These are phyloP conservation scores for Aspergillus floridensis DNA, from an alignment of 2,329 filamentous ascomycete genomes.

Conservation along the genomic window DNA sequence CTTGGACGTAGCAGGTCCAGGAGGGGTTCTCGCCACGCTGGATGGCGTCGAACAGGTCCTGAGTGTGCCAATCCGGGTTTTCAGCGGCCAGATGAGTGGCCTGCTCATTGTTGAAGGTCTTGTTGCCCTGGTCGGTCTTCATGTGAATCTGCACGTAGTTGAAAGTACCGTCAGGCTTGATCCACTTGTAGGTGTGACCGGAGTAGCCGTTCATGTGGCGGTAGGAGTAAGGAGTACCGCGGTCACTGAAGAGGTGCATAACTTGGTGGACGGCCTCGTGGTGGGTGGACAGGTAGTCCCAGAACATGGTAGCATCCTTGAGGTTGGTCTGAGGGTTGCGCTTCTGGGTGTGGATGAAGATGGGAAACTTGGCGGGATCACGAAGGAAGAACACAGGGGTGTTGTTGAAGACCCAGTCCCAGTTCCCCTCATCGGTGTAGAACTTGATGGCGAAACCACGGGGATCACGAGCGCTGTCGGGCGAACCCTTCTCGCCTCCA, in stretches of 20 bases:
- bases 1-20: conserved; percentile 65
- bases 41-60: conserved; percentile 65
- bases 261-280: conserved; percentile 63
- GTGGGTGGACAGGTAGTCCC: conserved; percentile 61
- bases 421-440: conserved; percentile 70
- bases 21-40: conserved; percentile 58
- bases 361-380: conserved; percentile 69
- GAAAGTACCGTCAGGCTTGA: conserved; percentile 64
- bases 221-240: conserved; percentile 64
- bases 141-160: conserved; percentile 65
- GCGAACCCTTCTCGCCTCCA: conserved; percentile 68
- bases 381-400: conserved; percentile 74
- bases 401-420: conserved; percentile 71
- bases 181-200: conserved; percentile 66
- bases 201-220: conserved; percentile 68
- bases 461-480: conserved; percentile 70
- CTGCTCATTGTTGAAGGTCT: conserved; percentile 59
- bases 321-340: conserved; percentile 68
- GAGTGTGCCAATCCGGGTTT: conserved; percentile 62
- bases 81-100: conserved; percentile 53
- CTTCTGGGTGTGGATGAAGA: conserved; percentile 74
- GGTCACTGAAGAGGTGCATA: conserved; percentile 65
- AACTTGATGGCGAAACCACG: conserved; percentile 73
- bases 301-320: conserved; percentile 68
- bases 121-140: conserved; percentile 62